phyloP scores from a whole-genome alignment of 768 basidiomycete genomes.

The Leccinum rimulosum region DNA sequence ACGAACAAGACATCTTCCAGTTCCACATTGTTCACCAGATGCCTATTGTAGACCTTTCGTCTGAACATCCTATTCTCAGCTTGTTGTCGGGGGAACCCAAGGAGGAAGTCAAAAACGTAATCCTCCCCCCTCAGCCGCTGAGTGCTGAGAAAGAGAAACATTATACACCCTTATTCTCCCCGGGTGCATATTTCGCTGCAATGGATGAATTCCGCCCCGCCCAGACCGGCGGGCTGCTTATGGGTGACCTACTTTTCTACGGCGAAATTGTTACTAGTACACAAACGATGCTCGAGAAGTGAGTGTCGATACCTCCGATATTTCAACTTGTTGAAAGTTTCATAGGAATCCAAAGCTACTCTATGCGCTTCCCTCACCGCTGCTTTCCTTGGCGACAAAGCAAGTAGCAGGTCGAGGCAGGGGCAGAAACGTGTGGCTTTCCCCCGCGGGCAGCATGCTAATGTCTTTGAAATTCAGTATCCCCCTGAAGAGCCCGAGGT shows the following conservation, averaged over 20 bases:
- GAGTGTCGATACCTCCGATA: slow-evolving; percentile 25
- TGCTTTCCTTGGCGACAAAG: slow-evolving; percentile 81
- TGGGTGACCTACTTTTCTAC: slow-evolving; percentile 82
- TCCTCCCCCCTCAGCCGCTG: slow-evolving; percentile 53
- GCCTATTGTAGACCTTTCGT: slow-evolving; percentile 27
- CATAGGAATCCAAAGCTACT: slow-evolving; percentile 75
- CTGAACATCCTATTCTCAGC: slow-evolving; percentile 14
- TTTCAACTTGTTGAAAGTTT: neutral
- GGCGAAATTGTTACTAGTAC: slow-evolving; percentile 91
- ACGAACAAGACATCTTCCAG: slow-evolving; percentile 68
- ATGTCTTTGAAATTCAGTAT: slow-evolving; percentile 40
- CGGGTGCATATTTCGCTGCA: slow-evolving; percentile 55
- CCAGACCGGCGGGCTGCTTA: slow-evolving; percentile 41
- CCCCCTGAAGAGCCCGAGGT: slow-evolving; percentile 13
- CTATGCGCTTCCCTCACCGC: slow-evolving; percentile 63
- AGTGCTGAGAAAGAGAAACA: slow-evolving; percentile 34
- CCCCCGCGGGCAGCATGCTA: slow-evolving; percentile 84
- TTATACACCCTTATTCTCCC: slow-evolving; percentile 71
- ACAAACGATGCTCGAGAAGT: slow-evolving; percentile 94
- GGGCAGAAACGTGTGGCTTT: slow-evolving; percentile 89
- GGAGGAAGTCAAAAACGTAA: slow-evolving; percentile 52
- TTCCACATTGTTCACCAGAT: slow-evolving; percentile 44
- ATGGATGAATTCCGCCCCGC: slow-evolving; percentile 34
- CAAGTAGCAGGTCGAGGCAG: slow-evolving; percentile 89
- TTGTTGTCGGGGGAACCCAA: slow-evolving; percentile 27